Conservation (phyloP, 2,329 filamentous ascomycete species). For the Epichloe baconii region DNA sequence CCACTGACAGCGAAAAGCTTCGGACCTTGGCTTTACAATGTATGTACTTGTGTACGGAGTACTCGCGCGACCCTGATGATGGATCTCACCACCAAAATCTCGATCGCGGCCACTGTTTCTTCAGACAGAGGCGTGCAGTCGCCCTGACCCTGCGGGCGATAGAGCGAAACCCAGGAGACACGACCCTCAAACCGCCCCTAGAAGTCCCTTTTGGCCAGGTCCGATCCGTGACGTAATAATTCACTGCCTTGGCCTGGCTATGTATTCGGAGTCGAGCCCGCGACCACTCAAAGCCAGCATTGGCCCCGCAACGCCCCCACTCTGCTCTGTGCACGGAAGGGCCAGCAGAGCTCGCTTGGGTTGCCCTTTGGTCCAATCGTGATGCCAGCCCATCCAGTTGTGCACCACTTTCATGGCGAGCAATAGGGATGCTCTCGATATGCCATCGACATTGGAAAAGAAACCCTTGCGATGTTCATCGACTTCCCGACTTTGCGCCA, state of each 20-base stretch:
- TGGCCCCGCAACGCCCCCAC: neutral
- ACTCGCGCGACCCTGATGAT: constrained; percentile 11
- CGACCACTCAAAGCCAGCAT: neutral
- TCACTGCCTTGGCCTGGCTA: neutral
- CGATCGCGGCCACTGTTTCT: constrained; percentile 12
- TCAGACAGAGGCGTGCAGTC: neutral
- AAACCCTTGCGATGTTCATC: neutral
- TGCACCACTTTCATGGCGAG: neutral
- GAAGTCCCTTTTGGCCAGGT: neutral
- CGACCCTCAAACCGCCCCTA: neutral
- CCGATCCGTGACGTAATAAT: neutral
- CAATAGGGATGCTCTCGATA: neutral
- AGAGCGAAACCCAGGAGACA: neutral
- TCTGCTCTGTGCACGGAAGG: neutral
- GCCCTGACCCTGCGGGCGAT: neutral
- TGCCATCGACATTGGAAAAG: neutral
- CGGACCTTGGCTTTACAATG: neutral
- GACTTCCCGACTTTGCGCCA: neutral
- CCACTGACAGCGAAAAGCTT: neutral
- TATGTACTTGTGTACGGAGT: neutral
- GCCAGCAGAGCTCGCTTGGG: neutral
- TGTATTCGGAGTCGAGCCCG: neutral
- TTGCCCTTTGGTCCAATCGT: neutral
- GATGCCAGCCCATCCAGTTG: too few relatives aligned
- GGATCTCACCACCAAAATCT: constrained; percentile 17